Evolutionary conservation across 495 filamentous ascomycete genomes (phyloP).

Genomic region (Collariella sp.): DNA sequence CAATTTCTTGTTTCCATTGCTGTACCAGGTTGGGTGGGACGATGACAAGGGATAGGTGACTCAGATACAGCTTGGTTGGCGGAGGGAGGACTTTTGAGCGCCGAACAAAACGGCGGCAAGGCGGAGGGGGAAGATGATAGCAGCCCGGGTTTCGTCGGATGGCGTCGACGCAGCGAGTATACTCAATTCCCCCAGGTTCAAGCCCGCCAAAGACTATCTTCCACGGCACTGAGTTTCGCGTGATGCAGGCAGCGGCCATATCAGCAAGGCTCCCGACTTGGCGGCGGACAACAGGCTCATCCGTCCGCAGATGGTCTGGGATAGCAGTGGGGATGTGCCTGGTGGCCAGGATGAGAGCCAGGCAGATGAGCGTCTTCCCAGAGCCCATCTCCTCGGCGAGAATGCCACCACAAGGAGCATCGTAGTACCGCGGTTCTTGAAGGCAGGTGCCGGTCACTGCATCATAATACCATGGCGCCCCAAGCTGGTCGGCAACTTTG

Average conservation of each 20-base stretch:
- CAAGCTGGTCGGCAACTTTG: conserved; percentile 47
- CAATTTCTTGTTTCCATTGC: conserved; percentile 60
- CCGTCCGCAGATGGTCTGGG: conserved; percentile 36
- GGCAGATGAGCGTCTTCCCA: conserved; percentile 84
- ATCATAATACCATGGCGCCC: conserved; percentile 62
- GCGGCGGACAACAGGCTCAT: conserved; percentile 5
- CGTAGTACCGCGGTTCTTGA: conserved; percentile 58
- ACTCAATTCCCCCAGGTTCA: conserved; percentile 27
- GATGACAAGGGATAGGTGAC: conserved; percentile 59
- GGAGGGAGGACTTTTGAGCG: conserved; percentile 19
- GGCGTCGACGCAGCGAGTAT: conserved; percentile 44
- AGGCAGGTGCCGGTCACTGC: conserved; percentile 52
- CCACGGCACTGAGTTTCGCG: conserved; percentile 61
- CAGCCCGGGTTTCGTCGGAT: conserved; percentile 46
- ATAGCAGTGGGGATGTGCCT: conserved; percentile 57
- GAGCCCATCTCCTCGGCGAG: conserved; percentile 62
- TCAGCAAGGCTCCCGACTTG: conserved; percentile 34
- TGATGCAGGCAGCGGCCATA: conserved; percentile 65
- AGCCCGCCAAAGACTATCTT: conserved; percentile 43
- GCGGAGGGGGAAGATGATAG: conserved; percentile 46
- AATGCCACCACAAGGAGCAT: conserved; percentile 68
- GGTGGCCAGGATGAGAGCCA: conserved; percentile 76
- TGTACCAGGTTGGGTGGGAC: conserved; percentile 61
- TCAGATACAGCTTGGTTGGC: conserved; percentile 50
- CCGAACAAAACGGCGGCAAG: conserved; percentile 38